Evolutionary conservation across 805 yeast species (phyloP), one percentile per base, ranked within the genome.

Genomic region (Blastobotrys robertii): DNA sequence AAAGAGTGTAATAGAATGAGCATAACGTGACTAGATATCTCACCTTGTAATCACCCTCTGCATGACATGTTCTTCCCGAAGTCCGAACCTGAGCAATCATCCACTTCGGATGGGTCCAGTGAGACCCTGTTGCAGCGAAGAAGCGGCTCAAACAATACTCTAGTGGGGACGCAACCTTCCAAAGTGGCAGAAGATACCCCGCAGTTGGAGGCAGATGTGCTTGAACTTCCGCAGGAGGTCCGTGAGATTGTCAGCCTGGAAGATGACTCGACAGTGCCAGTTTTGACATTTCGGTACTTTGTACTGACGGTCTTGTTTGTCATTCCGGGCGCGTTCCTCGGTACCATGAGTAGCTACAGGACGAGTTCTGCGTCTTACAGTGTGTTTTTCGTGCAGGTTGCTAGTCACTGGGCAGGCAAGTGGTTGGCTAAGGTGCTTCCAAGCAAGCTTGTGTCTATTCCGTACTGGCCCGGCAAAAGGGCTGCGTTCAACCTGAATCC

Each of bases 401-500:
- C 44, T 4, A 42, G 44, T 30, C 44, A 42, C 32, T 42, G 44
- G 44, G 30, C 16, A 4, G 44, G 44, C n/a, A 44, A 40, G 22
- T 44, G 44, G 44, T 13, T 44, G 25, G 47, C 47, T 8, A 44
- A 30, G 15, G 55, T 52, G 0, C 56, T 74, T 2, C 79, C 79
- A 0, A 41, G 51, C 8, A 59, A 53, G 41, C 41, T 53, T 5
- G 43, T 62, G 4, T 42, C 47, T 19, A 48, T 56, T 37, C 22
- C 39, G 6, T 19, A 19, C 25, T 19, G 25, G 25, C 25, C 25
- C 6, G 6, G 6, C 6, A 19, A 6, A 19, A 15, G 41, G 9
- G 50, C 54, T 39, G 46, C 48, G 28, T 65, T 71, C 48, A 60
- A 60, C 42, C 50, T 70, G 40, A 73, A 74, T 45, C 79, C 79